Percentiles rank a stretch among this genome's conserved stretches.
Conservation (phyloP, 495 filamentous ascomycete genomes). For the Podospora sp. region DNA sequence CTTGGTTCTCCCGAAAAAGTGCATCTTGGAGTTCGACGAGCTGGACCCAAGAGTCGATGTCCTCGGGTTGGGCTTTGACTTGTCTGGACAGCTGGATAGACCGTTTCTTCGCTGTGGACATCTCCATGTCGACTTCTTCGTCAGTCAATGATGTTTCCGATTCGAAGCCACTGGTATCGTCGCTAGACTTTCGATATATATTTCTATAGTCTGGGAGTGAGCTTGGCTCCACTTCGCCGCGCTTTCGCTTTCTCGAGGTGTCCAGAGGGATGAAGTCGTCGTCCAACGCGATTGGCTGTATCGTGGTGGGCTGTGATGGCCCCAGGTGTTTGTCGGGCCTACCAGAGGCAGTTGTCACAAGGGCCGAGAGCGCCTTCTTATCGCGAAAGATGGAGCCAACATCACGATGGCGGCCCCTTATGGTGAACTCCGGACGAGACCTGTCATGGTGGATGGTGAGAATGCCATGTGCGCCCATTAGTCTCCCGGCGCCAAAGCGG, state of each 20-base stretch:
- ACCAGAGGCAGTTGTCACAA: conserved; percentile 21
- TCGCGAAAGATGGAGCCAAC: conserved; percentile 43
- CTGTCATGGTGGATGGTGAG: conserved; percentile 42
- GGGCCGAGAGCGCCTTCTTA: conserved; percentile 39
- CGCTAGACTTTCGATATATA: conserved; percentile 58
- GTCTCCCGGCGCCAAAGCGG: conserved; percentile 42
- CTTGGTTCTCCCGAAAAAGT: conserved; percentile 53
- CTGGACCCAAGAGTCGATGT: conserved; percentile 72
- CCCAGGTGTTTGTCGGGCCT: conserved; percentile 35
- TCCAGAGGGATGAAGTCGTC: conserved; percentile 46
- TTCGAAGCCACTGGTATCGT: conserved; percentile 50
- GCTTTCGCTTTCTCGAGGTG: conserved; percentile 45
- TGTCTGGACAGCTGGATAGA: conserved; percentile 61
- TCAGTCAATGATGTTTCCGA: conserved; percentile 38
- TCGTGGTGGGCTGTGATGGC: not conserved
- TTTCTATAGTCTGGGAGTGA: conserved; percentile 66
- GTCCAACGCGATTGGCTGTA: conserved; percentile 24
- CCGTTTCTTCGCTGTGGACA: conserved; percentile 44
- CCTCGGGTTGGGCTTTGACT: conserved; percentile 63
- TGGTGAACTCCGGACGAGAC: conserved; percentile 40
- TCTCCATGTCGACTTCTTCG: conserved; percentile 43
- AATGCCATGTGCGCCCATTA: conserved; percentile 43
- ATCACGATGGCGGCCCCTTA: conserved; percentile 29
- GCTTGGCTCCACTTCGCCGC: conserved; percentile 27
- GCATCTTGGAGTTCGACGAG: conserved; percentile 75